These are phyloP conservation scores for Pseudodiploospora longispora DNA, from an alignment of 2,329 filamentous ascomycete species.

Conservation along the genomic window DNA sequence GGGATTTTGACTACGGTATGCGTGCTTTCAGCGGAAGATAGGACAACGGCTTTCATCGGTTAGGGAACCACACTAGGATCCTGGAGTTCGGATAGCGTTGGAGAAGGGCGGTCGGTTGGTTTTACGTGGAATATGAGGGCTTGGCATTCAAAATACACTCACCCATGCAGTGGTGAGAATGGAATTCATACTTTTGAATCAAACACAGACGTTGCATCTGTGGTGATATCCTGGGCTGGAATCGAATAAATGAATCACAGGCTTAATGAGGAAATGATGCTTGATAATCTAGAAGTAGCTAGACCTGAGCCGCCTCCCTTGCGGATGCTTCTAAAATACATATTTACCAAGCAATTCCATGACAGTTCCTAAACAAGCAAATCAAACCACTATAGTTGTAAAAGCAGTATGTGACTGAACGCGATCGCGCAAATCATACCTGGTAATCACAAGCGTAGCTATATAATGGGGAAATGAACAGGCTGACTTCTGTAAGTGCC, in stretches of 20 bases:
- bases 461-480: too few species aligned
- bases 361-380: too few species aligned
- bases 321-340: too few species aligned
- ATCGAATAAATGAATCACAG: not conserved
- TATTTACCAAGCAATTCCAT: too few species aligned
- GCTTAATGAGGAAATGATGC: constrained; percentile 1
- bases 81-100: constrained; percentile 18
- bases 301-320: not conserved
- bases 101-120: constrained; percentile 8
- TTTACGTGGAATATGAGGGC: constrained; percentile 13
- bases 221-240: not conserved
- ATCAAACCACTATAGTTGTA: too few species aligned
- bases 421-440: too few species aligned
- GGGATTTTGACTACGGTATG: not conserved
- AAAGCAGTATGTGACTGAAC: too few species aligned
- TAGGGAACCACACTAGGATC: constrained; percentile 5
- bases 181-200: constrained; percentile 4
- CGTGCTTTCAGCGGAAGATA: constrained; percentile 10
- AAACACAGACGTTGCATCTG: constrained; percentile 1
- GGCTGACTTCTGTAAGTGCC: too few species aligned
- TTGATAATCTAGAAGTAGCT: not conserved
- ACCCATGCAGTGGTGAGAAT: constrained; percentile 1
- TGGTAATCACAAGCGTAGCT: too few species aligned
- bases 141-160: not conserved
- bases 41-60: constrained; percentile 9